Conservation (phyloP, 2,329 filamentous ascomycete genomes). For the Paraconiothyrium sp. region DNA sequence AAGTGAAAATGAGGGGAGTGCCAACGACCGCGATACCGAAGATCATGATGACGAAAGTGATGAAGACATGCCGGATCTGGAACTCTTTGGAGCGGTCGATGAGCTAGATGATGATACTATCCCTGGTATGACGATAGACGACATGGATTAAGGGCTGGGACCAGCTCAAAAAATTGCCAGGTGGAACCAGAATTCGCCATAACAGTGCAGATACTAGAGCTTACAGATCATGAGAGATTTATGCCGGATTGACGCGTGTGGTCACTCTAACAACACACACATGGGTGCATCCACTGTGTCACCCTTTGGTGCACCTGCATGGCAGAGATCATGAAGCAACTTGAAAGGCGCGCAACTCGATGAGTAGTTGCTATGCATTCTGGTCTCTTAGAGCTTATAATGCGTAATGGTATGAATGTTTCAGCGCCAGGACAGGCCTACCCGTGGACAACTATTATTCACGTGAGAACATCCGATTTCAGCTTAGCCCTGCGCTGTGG, state of each 20-base stretch:
- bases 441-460: background rate
- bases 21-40: background rate
- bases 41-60: constrained; percentile 9
- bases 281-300: background rate
- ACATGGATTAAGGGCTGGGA: background rate
- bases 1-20: constrained; percentile 2
- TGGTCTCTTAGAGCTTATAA: background rate
- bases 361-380: background rate
- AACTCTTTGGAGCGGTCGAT: background rate
- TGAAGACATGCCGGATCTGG: constrained; percentile 20
- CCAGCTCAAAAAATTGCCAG: background rate
- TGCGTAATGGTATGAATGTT: background rate
- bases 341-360: background rate
- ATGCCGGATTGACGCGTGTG: background rate
- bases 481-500: background rate
- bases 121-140: background rate
- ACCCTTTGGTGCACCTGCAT: background rate
- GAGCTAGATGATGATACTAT: background rate
- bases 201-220: too few species aligned
- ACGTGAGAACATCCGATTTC: background rate
- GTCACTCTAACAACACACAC: background rate
- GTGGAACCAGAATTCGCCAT: too few species aligned
- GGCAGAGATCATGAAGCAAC: background rate
- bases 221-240: too few species aligned
- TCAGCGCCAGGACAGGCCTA: background rate